Evolutionary conservation across 176 grass and related monocot genomes (phyloP).

Genomic region (Oryza longistaminata): DNA sequence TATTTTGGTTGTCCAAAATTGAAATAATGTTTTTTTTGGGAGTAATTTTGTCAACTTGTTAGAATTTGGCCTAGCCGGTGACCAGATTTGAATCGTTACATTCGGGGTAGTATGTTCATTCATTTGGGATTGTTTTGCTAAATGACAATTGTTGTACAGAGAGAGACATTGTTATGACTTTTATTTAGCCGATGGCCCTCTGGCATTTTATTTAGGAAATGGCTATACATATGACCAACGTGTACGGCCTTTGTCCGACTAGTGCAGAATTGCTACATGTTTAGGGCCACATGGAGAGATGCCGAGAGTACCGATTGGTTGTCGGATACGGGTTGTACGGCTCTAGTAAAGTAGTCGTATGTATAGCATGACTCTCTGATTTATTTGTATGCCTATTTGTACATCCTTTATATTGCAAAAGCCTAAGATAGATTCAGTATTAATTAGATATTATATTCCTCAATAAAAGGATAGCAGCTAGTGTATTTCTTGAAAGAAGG

Average conservation of each 20-base stretch:
- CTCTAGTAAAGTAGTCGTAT: too few species aligned
- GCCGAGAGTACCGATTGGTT: too few species aligned
- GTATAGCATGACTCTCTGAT: too few species aligned
- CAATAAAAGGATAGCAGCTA: background rate
- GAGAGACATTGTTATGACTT: background rate
- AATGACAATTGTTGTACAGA: background rate
- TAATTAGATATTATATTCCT: background rate
- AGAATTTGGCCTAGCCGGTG: background rate
- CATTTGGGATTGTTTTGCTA: background rate
- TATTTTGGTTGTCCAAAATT: background rate
- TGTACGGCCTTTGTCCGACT: too few species aligned
- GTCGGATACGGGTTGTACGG: too few species aligned
- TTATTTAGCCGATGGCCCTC: background rate
- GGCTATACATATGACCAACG: too few species aligned
- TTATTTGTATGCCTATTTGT: conserved; percentile 24
- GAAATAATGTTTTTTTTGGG: background rate
- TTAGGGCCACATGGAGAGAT: too few species aligned
- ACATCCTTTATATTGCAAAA: background rate
- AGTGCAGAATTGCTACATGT: too few species aligned
- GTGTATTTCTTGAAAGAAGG: background rate
- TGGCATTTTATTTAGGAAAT: too few species aligned
- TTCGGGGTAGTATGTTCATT: background rate
- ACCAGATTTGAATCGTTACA: background rate
- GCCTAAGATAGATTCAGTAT: background rate
- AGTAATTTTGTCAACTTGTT: background rate